A percentile compares a stretch with the other conserved stretches of the same genome.
Evolutionary conservation across 2,329 filamentous ascomycete genomes (phyloP).

Genomic region (Botrytis byssoidea): DNA sequence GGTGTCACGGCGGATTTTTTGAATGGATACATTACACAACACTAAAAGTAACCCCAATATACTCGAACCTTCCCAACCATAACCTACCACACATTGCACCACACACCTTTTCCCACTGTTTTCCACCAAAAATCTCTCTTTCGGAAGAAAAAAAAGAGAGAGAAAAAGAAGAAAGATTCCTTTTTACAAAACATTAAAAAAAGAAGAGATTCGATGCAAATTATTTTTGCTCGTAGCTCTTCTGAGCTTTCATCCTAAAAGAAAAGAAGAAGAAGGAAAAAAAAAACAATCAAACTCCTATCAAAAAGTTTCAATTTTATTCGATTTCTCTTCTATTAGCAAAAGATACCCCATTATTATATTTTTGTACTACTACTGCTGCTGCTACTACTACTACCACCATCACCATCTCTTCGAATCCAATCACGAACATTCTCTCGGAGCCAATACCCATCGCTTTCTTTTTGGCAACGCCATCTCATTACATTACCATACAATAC

Average conservation of each 20-base stretch:
- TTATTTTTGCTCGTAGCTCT: conserved; percentile 20
- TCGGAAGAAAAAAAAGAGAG: background rate
- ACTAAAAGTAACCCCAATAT: conserved; percentile 14
- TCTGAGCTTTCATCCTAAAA: conserved; percentile 17
- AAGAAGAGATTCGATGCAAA: conserved; percentile 21
- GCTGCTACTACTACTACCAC: background rate
- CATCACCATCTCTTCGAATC: conserved; percentile 8
- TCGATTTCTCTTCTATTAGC: conserved; percentile 3
- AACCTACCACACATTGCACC: conserved; percentile 9
- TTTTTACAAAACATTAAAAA: background rate
- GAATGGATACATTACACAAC: conserved; percentile 13
- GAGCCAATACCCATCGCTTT: background rate
- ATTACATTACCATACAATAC: background rate
- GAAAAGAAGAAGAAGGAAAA: background rate
- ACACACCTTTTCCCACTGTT: conserved; percentile 10
- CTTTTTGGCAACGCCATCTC: background rate
- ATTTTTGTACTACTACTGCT: background rate
- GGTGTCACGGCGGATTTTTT: conserved; percentile 1
- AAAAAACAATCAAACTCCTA: background rate
- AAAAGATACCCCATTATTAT: conserved; percentile 19
- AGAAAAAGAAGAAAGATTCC: background rate
- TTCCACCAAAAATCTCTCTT: conserved; percentile 17
- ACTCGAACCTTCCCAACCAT: conserved; percentile 21
- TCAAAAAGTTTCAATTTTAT: conserved; percentile 9
- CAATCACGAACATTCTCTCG: conserved; percentile 1